These are phyloP conservation scores for Knufia petricola DNA, from an alignment of 2,329 filamentous ascomycete genomes.

Conservation along the genomic window DNA sequence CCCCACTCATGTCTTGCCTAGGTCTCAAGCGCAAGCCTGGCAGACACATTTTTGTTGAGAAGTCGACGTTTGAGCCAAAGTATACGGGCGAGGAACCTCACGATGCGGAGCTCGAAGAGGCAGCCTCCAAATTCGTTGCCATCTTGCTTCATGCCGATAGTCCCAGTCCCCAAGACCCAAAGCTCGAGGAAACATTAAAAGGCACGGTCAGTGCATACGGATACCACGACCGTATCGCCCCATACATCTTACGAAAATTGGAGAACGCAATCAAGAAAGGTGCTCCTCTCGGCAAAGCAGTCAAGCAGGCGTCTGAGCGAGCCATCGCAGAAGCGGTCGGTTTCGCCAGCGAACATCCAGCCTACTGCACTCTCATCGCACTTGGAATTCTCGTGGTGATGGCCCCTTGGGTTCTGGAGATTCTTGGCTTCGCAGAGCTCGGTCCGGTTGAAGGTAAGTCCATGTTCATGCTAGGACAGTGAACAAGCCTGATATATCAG, in stretches of 20 bases:
- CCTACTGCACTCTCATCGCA: constrained; percentile 23
- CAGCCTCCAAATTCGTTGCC: neutral
- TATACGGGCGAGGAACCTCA: neutral
- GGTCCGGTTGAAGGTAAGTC: constrained; percentile 23
- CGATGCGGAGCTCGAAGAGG: neutral
- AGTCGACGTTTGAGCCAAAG: neutral
- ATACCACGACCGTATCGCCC: constrained; percentile 16
- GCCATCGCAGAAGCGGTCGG: constrained; percentile 16
- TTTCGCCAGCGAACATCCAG: constrained; percentile 23
- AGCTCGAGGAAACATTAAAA: constrained; percentile 1
- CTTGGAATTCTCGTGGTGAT: constrained; percentile 23
- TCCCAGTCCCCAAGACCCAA: neutral
- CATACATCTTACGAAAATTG: constrained; percentile 15
- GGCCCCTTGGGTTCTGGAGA: constrained; percentile 24
- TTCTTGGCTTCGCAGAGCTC: constrained; percentile 24
- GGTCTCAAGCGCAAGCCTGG: neutral
- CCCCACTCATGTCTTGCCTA: neutral
- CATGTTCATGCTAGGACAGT: neutral
- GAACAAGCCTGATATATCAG: neutral
- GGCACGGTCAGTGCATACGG: constrained; percentile 12
- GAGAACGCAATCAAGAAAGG: constrained; percentile 14
- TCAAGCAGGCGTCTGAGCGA: constrained; percentile 15
- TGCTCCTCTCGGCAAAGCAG: constrained; percentile 13
- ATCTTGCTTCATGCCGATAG: neutral
- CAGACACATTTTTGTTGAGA: neutral